Evolutionary conservation across 768 basidiomycete species (phyloP).

Genomic region (Imleria badia): DNA sequence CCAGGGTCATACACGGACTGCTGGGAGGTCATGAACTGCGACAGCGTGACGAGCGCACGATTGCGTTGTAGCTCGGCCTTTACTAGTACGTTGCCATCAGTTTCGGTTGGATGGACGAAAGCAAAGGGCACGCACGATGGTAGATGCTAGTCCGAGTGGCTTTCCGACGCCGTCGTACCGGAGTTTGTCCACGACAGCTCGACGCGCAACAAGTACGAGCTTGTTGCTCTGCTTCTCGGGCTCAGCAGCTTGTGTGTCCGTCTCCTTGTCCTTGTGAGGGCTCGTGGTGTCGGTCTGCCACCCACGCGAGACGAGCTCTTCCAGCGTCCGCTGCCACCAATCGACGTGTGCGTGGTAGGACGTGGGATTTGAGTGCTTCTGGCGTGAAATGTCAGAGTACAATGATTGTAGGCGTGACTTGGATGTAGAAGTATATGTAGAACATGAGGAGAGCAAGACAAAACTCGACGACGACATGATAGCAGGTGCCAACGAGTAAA

Average conservation of each 20-base stretch:
- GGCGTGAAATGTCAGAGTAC: conserved; percentile 84
- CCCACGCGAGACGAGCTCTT: conserved; percentile 57
- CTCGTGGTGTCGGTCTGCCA: conserved; percentile 40
- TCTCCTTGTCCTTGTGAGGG: conserved; percentile 7
- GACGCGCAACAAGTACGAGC: conserved; percentile 59
- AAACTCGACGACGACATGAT: conserved; percentile 21
- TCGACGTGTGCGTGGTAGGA: conserved; percentile 78
- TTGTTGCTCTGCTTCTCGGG: conserved; percentile 39
- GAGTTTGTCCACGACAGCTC: conserved; percentile 55
- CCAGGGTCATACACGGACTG: conserved; percentile 67
- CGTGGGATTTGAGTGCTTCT: conserved; percentile 81
- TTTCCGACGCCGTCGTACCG: conserved; percentile 71
- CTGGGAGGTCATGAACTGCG: conserved; percentile 54
- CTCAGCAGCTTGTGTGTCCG: conserved; percentile 3
- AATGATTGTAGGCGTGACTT: conserved; percentile 67
- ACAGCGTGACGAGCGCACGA: conserved; percentile 45
- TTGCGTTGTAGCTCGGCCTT: conserved; percentile 64
- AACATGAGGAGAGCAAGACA: conserved; percentile 21
- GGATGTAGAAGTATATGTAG: conserved; percentile 31
- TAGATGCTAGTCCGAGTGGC: conserved; percentile 67
- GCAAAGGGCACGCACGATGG: conserved; percentile 58
- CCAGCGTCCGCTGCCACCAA: conserved; percentile 82
- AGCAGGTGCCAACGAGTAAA: not conserved
- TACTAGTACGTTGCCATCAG: conserved; percentile 45
- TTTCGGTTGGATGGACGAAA: not conserved